These are phyloP conservation scores for Floccularia luteovirens DNA, from an alignment of 768 basidiomycete species.

Conservation along the genomic window DNA sequence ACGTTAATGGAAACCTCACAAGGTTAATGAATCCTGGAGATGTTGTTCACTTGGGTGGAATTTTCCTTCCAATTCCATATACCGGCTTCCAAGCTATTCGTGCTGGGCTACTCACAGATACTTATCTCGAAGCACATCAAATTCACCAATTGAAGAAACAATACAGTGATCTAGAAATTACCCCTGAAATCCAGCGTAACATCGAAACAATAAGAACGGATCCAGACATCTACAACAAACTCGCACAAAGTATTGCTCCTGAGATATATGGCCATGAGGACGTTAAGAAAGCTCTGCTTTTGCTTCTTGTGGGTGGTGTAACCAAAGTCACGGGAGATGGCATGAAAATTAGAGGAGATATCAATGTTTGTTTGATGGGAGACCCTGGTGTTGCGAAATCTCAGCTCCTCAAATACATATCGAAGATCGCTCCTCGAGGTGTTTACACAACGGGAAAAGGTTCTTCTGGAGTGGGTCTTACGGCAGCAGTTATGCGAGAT, in stretches of 20 bases:
- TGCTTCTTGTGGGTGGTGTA: slow-evolving; percentile 92
- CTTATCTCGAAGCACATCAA: slow-evolving; percentile 88
- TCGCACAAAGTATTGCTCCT: slow-evolving; percentile 92
- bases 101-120: slow-evolving; percentile 94
- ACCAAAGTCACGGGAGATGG: slow-evolving; percentile 95
- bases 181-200: slow-evolving; percentile 68
- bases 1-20: slow-evolving; percentile 84
- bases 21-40: slow-evolving; percentile 94
- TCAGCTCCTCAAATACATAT: slow-evolving; percentile 94
- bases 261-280: slow-evolving; percentile 98
- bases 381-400: slow-evolving; percentile 99
- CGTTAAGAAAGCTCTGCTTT: slow-evolving; percentile 91
- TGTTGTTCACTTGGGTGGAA: slow-evolving; percentile 90
- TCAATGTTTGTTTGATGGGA: slow-evolving; percentile 98
- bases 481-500: slow-evolving; percentile 98
- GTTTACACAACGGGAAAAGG: slow-evolving; percentile 98
- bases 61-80: slow-evolving; percentile 96
- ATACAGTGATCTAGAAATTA: slow-evolving; percentile 91
- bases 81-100: slow-evolving; percentile 96
- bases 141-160: slow-evolving; percentile 96
- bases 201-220: slow-evolving; percentile 67
- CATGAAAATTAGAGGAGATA: slow-evolving; percentile 97
- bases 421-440: slow-evolving; percentile 95
- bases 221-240: slow-evolving; percentile 75
- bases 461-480: slow-evolving; percentile 97